Evolutionary conservation across 768 basidiomycete species (phyloP), one percentile per base, ranked within the genome.

Genomic region (Boletus reticuloceps): DNA sequence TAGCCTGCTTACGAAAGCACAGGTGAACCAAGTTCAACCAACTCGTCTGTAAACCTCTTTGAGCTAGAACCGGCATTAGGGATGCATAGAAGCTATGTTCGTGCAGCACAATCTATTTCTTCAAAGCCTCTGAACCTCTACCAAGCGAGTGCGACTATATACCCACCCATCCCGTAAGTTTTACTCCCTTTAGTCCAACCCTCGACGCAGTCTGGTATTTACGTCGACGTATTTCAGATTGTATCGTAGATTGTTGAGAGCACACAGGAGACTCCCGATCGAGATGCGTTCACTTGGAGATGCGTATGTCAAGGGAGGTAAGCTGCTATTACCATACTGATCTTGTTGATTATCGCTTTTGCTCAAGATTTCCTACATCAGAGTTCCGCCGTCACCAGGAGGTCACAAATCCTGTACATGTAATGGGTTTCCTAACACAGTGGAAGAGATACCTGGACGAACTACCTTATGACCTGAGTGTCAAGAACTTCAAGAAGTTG

Each of bases 361-460:
- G 34, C 51, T 49, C 49, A 61, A 39, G 50, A 16, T 51, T 55
- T 37, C 1, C 20, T 42, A 34, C 20, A n/a, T 20, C 56, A 92
- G 96, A 99, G 72, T 98, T 97, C 71, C 85, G 89, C 8, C 77
- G 89, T 44, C 95, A 97, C 60, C 83, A 76, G 62, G 75, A 81
- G 22, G 82, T 86, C 12, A 86, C 86, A 20, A 98, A 98, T 72
- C 91, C 94, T 4, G 78, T 87, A 9, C 85, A 98, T 69, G 84
- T 98, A 58, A 96, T 98, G 69, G 94, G 93, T 3, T 99, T 99
- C 67, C 78, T 98, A 10, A 88, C 89, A 4, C 91, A 98, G 65
- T 99, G 96, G 96, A 97, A 96, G 71, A 69, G 82, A 54, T 98
- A 99, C 71, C 79, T 98, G 53, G 92, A 96, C 62, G 72, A 82